Evolutionary conservation across 2,329 filamentous ascomycete genomes (phyloP).

Genomic region (Aspergillus costaricaensis): DNA sequence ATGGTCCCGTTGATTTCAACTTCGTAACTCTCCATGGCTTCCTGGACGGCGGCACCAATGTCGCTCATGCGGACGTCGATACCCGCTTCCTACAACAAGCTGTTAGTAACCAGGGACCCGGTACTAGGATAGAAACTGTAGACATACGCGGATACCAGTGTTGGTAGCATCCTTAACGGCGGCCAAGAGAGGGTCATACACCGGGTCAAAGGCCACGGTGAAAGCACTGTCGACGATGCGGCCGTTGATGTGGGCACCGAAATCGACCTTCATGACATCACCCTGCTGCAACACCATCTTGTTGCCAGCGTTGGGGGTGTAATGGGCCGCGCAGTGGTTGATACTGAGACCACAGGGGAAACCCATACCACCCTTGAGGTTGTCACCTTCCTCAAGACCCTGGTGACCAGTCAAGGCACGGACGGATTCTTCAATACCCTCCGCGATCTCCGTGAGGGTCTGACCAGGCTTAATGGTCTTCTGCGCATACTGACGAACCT

Average conservation of each 20-base stretch:
- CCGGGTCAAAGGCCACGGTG: slow-evolving; percentile 67
- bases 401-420: slow-evolving; percentile 74
- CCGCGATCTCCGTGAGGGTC: slow-evolving; percentile 76
- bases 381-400: slow-evolving; percentile 76
- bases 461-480: slow-evolving; percentile 79
- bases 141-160: slow-evolving; percentile 67
- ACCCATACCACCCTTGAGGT: slow-evolving; percentile 76
- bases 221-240: slow-evolving; percentile 72
- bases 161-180: slow-evolving; percentile 71
- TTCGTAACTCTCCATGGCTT: slow-evolving; percentile 92
- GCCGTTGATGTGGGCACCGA: slow-evolving; percentile 70
- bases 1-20: slow-evolving; percentile 77
- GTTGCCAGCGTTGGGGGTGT: slow-evolving; percentile 83
- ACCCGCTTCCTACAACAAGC: slow-evolving; percentile 68
- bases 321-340: slow-evolving; percentile 84
- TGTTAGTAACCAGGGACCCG: neutral
- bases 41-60: slow-evolving; percentile 80
- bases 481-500: slow-evolving; percentile 81
- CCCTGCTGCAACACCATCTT: slow-evolving; percentile 67
- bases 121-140: neutral
- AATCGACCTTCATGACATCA: slow-evolving; percentile 74
- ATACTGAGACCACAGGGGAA: slow-evolving; percentile 83
- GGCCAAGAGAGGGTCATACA: slow-evolving; percentile 67
- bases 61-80: slow-evolving; percentile 89
- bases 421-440: slow-evolving; percentile 83